Evolutionary conservation across 1,284 basidiomycete genomes (phyloP).

Genomic region (Erythrobasidium hasegawianum): DNA sequence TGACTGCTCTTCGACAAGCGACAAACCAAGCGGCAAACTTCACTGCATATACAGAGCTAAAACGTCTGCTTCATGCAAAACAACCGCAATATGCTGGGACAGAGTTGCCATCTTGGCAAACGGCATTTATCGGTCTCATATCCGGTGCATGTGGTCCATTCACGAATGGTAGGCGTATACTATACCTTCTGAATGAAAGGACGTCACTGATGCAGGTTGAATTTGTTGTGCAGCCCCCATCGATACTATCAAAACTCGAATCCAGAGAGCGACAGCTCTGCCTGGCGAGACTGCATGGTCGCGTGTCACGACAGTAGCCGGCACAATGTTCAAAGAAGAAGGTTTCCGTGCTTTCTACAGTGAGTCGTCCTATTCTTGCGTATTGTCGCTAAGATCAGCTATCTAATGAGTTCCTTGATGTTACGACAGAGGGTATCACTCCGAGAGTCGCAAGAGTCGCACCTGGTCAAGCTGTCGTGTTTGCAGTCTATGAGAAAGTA

Average conservation of each 20-base stretch:
- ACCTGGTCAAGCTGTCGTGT: conserved; percentile 77
- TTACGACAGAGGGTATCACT: conserved; percentile 65
- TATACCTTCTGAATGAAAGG: not conserved
- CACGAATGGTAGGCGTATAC: conserved; percentile 41
- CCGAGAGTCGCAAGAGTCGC: conserved; percentile 94
- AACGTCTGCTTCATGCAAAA: conserved; percentile 67
- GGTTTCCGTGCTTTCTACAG: conserved; percentile 89
- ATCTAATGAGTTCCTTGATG: conserved; percentile 25
- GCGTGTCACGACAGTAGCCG: conserved; percentile 71
- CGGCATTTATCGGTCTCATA: conserved; percentile 87
- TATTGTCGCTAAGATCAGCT: conserved; percentile 33
- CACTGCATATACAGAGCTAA: conserved; percentile 95
- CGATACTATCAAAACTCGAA: conserved; percentile 47
- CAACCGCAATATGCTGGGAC: conserved; percentile 67
- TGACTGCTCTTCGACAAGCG: conserved; percentile 92
- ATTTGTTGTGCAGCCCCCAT: conserved; percentile 29
- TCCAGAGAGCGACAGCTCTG: conserved; percentile 73
- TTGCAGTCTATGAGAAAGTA: conserved; percentile 76
- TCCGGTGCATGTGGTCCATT: conserved; percentile 59
- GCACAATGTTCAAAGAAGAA: conserved; percentile 90
- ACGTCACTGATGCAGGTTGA: not conserved
- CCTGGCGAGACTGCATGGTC: conserved; percentile 70
- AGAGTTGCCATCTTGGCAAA: conserved; percentile 79
- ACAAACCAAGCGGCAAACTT: conserved; percentile 99
- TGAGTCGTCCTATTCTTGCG: conserved; percentile 49